Percentiles rank a stretch among this genome's conserved stretches.
Evolutionary conservation across 2,329 filamentous ascomycete genomes (phyloP).

Genomic region (Sclerotinia subarctica): DNA sequence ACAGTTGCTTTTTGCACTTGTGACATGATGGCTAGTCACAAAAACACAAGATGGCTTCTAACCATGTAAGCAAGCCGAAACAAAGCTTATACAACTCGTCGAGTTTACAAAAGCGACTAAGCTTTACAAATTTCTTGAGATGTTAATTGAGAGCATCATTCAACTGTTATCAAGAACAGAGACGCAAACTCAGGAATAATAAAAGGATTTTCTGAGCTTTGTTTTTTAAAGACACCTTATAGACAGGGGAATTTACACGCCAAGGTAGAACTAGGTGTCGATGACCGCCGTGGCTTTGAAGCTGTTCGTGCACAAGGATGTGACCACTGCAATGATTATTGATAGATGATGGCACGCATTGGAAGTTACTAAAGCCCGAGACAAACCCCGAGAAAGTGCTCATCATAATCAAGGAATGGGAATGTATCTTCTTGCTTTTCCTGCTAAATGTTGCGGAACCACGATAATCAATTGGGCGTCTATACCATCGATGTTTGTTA

Average conservation of each 20-base stretch:
- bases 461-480: neutral
- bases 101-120: neutral
- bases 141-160: neutral
- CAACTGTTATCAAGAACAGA: neutral
- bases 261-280: neutral
- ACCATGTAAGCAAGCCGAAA: neutral
- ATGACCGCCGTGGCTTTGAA: neutral
- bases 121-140: too few species aligned
- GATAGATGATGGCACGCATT: neutral
- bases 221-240: neutral
- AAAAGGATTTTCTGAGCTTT: neutral
- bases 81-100: neutral
- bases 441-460: neutral
- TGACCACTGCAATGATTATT: neutral
- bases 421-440: neutral
- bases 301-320: neutral
- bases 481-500: neutral
- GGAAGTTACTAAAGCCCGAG: neutral
- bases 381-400: neutral
- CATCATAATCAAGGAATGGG: neutral
- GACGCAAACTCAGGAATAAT: neutral
- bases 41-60: neutral
- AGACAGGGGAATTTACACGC: neutral
- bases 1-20: neutral
- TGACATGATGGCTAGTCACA: neutral